phyloP scores from a whole-genome alignment of 2,329 filamentous ascomycete genomes.

The Clarireedia homoeocarpa region DNA sequence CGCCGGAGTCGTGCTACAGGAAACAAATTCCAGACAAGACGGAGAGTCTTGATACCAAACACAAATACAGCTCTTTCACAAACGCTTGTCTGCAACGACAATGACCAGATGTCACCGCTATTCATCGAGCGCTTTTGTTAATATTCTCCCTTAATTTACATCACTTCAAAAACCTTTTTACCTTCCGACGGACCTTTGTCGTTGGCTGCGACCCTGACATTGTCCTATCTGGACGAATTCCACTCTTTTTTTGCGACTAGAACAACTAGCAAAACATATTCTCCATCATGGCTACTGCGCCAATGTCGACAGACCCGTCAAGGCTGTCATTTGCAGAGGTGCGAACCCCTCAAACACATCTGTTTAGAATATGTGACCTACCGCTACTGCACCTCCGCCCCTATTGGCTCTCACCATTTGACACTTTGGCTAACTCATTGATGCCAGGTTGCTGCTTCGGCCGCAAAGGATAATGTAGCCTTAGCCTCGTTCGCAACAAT shows the following conservation, averaged over 20 bases:
- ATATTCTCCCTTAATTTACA: slow-evolving; percentile 30
- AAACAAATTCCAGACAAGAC: slow-evolving; percentile 1
- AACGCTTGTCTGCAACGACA: slow-evolving; percentile 26
- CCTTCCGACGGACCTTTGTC: slow-evolving; percentile 21
- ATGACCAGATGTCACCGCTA: slow-evolving; percentile 31
- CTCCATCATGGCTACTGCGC: slow-evolving; percentile 39
- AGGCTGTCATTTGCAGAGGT: slow-evolving; percentile 75
- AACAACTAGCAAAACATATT: slow-evolving; percentile 11
- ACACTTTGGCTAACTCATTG: slow-evolving; percentile 8
- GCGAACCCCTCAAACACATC: slow-evolving; percentile 23
- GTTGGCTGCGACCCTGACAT: slow-evolving; percentile 27
- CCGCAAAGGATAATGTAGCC: slow-evolving; percentile 32
- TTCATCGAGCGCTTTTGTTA: slow-evolving; percentile 29
- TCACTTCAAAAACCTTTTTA: slow-evolving; percentile 16
- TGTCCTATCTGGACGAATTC: slow-evolving; percentile 25
- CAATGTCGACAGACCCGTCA: slow-evolving; percentile 38
- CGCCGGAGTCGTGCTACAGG: slow-evolving; percentile 1
- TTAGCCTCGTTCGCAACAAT: slow-evolving; percentile 27
- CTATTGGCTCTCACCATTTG: slow-evolving; percentile 7
- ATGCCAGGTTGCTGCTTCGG: slow-evolving; percentile 42
- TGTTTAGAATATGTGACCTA: not conserved
- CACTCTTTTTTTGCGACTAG: slow-evolving; percentile 22
- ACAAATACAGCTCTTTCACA: slow-evolving; percentile 4
- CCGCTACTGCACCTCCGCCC: not conserved
- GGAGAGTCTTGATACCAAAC: not conserved